phyloP scores from a whole-genome alignment of 2,329 filamentous ascomycete genomes.

The Aureobasidium sp. region DNA sequence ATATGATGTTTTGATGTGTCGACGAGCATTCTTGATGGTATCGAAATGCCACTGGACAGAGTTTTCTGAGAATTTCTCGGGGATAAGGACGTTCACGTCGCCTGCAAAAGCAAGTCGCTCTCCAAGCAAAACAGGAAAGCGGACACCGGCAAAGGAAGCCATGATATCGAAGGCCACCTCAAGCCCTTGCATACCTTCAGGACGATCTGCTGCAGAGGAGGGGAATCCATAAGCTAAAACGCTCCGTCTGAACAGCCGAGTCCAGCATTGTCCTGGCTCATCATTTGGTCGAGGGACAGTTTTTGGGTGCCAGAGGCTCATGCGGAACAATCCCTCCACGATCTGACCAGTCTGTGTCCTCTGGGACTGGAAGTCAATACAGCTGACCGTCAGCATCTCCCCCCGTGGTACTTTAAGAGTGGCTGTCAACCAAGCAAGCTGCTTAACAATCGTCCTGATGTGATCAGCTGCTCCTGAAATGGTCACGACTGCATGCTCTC shows the following conservation, averaged over 20 bases:
- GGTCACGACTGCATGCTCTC: neutral
- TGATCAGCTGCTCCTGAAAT: neutral
- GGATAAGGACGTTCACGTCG: neutral
- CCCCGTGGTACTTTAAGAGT: neutral
- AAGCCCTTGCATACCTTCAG: neutral
- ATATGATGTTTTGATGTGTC: neutral
- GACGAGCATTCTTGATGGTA: neutral
- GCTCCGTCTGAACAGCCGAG: neutral
- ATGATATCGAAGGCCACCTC: neutral
- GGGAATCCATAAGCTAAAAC: neutral
- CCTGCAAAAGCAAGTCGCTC: neutral
- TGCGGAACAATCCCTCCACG: neutral
- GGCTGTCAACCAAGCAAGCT: neutral
- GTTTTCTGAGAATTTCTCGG: neutral
- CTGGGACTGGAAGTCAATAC: neutral
- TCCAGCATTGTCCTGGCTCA: neutral
- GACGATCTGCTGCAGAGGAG: neutral
- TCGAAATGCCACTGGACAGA: neutral
- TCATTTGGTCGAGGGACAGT: neutral
- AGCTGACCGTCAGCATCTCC: neutral
- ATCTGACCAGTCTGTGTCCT: neutral
- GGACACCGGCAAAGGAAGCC: neutral
- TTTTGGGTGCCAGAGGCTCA: neutral
- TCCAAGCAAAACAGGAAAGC: neutral
- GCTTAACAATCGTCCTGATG: neutral